A percentile compares a stretch with the other conserved stretches of the same genome.
These are phyloP conservation scores for Termitomyces sp. DNA, from an alignment of 768 basidiomycete genomes.

Conservation along the genomic window DNA sequence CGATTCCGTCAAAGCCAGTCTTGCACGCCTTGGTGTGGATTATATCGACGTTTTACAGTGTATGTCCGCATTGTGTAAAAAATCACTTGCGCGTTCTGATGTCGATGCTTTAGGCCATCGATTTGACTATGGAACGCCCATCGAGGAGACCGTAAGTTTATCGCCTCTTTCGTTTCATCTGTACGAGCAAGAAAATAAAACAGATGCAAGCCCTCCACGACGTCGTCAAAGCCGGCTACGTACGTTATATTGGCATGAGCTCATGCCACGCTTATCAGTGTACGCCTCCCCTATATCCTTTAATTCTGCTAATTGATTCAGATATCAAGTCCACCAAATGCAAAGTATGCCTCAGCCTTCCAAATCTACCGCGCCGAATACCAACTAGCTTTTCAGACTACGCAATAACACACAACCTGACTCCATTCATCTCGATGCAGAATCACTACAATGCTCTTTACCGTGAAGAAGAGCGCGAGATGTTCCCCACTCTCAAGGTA, in stretches of 20 bases:
- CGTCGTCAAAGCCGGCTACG: constrained; percentile 60
- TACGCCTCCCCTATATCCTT: constrained; percentile 17
- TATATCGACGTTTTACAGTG: constrained; percentile 77
- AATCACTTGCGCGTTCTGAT: neutral
- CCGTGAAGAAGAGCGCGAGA: constrained; percentile 61
- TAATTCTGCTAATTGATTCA: neutral
- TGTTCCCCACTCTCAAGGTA: constrained; percentile 57
- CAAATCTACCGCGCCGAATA: neutral
- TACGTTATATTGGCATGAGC: constrained; percentile 56
- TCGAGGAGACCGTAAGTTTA: constrained; percentile 42
- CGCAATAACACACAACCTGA: constrained; percentile 51
- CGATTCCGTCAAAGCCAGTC: constrained; percentile 53
- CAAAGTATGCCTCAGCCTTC: constrained; percentile 35
- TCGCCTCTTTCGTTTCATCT: neutral
- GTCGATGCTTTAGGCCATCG: constrained; percentile 35
- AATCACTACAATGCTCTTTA: constrained; percentile 61
- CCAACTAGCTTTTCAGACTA: constrained; percentile 36
- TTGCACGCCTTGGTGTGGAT: constrained; percentile 72
- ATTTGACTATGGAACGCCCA: constrained; percentile 53
- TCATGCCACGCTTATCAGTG: constrained; percentile 55
- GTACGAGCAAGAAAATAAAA: neutral
- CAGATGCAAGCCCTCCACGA: constrained; percentile 69
- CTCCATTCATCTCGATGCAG: constrained; percentile 67
- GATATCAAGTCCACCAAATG: constrained; percentile 44
- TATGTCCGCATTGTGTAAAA: constrained; percentile 14